Conservation (phyloP, 176 grass and related monocot species). For the Zea luxurians region DNA sequence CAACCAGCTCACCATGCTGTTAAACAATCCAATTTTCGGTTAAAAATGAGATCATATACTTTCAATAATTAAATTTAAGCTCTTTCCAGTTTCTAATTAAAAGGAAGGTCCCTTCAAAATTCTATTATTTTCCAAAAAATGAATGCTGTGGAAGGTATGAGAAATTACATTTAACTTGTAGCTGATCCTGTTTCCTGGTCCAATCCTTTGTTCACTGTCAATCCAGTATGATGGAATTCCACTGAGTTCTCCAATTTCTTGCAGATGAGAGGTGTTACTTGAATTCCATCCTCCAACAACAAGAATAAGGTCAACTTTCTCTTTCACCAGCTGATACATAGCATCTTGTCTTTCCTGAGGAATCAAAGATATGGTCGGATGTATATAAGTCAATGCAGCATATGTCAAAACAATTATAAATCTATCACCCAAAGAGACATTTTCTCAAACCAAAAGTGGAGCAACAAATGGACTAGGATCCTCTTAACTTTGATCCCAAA, state of each 20-base stretch:
- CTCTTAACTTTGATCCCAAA: neutral
- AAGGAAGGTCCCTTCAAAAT: neutral
- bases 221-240: slow-evolving; percentile 98
- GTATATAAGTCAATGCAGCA: neutral
- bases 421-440: neutral
- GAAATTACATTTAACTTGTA: slow-evolving; percentile 90
- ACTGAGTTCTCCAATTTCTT: slow-evolving; percentile 89
- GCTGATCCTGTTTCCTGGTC: slow-evolving; percentile 89
- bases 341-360: slow-evolving; percentile 96
- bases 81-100: neutral
- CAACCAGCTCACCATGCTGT: slow-evolving; percentile 91
- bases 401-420: neutral
- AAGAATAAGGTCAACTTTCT: slow-evolving; percentile 95
- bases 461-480: slow-evolving; percentile 1
- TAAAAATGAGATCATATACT: neutral
- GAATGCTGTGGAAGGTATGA: neutral
- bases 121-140: neutral
- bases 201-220: slow-evolving; percentile 83
- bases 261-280: slow-evolving; percentile 96
- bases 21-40: slow-evolving; percentile 35
- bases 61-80: neutral
- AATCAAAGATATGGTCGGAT: slow-evolving; percentile 8
- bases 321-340: slow-evolving; percentile 88
- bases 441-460: slow-evolving; percentile 19
- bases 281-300: slow-evolving; percentile 99